phyloP scores from a whole-genome alignment of 2,329 filamentous ascomycete genomes.

The Ustulina deusta region DNA sequence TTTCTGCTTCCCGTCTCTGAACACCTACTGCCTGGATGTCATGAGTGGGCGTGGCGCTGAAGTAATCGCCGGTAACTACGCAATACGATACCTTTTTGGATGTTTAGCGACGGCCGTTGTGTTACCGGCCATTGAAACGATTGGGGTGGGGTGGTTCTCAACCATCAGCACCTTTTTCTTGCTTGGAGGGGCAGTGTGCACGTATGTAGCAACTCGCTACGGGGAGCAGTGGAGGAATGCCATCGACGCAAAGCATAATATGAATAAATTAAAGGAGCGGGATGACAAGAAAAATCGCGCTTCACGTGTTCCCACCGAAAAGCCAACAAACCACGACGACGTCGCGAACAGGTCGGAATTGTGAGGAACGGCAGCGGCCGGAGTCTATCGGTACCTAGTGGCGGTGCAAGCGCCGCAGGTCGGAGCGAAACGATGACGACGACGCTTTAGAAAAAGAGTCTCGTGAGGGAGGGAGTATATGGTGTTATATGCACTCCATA shows the following conservation, averaged over 20 bases:
- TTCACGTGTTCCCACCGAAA: conserved; percentile 21
- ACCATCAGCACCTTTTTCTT: conserved; percentile 63
- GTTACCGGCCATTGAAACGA: conserved; percentile 77
- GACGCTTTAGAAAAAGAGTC: conserved; percentile 15
- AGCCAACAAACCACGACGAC: conserved; percentile 15
- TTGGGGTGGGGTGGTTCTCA: conserved; percentile 85
- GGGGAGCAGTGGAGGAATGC: conserved; percentile 56
- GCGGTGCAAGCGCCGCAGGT: neutral
- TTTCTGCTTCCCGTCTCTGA: conserved; percentile 80
- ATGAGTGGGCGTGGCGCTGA: conserved; percentile 79
- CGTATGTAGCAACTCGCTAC: conserved; percentile 55
- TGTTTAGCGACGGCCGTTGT: conserved; percentile 77
- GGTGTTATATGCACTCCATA: conserved; percentile 16
- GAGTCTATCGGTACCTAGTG: conserved; percentile 4
- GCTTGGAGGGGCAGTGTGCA: conserved; percentile 53
- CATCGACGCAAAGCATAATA: conserved; percentile 50
- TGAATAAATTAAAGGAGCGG: conserved; percentile 30
- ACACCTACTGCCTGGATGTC: conserved; percentile 86
- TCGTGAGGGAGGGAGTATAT: neutral
- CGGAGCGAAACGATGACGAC: conserved; percentile 29
- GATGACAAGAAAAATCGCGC: conserved; percentile 36
- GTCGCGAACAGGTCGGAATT: conserved; percentile 5
- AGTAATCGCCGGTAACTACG: conserved; percentile 84
- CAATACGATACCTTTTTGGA: conserved; percentile 80
- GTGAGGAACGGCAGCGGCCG: conserved; percentile 11